Evolutionary conservation across 208 protist species (phyloP), one percentile per base, ranked within the genome.

Genomic region (Trypanosoma avium): DNA sequence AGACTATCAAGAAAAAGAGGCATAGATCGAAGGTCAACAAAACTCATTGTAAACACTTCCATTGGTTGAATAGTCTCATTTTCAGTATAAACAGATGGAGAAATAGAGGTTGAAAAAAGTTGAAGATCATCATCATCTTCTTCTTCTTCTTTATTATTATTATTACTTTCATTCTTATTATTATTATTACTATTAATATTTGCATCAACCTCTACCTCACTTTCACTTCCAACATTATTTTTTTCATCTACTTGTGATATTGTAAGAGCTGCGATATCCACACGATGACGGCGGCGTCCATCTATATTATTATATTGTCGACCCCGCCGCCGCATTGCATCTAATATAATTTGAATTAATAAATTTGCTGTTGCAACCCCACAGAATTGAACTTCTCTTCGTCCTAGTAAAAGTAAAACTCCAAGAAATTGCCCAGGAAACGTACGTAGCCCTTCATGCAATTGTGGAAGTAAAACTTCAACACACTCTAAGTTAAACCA

Each of bases 391-490:
- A 88, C 82, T 53, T 92, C 81, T 21, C 29, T 57, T n/a, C 81
- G 73, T 2, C 85, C 85, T 10, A 88, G 70, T 6, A 92, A 62
- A 57, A 77, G 29, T 10, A 84, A 62, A 36, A 81, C 73, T 2
- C 68, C 82, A 22, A 81, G 47, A 58, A 70, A 84, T 35, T 83
- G 73, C 45, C 71, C 81, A 3, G 79, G 72, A 69, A 86, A 78
- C 24, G 48, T 59, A 26, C 52, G 70, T 5, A 92, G 40, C 46
- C 79, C 86, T 27, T 40, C 57, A 27, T 73, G 65, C 13, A 92
- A 65, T 45, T 69, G 68, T 17, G 73, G 66, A 26, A 78, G 53
- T 10, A 92, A 63, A 22, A 81, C 73, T 1, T 73, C 56, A 19
- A 67, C 50, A 52, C 84, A 73, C 0, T 56, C 54, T 13, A 36